These are phyloP conservation scores for Fusarium luffae DNA, from an alignment of 2,329 filamentous ascomycete species.

Conservation along the genomic window DNA sequence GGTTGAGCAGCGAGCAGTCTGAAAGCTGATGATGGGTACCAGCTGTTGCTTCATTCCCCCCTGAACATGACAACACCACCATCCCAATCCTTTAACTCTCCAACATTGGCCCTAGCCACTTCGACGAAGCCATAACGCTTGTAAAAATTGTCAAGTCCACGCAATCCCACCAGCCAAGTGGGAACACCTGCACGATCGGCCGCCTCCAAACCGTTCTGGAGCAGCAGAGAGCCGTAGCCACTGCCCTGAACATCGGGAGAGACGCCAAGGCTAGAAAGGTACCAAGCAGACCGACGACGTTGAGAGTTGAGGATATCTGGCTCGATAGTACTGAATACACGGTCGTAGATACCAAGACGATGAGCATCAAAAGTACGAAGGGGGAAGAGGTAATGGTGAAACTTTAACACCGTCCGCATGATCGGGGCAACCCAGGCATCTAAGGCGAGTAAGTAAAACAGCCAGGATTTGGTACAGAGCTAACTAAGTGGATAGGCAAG, in stretches of 20 bases:
- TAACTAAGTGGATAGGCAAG: not conserved
- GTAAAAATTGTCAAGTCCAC: slow-evolving; percentile 50
- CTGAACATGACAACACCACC: slow-evolving; percentile 54
- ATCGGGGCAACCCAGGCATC: slow-evolving; percentile 49
- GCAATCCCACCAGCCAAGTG: slow-evolving; percentile 50
- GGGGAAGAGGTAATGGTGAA: slow-evolving; percentile 45
- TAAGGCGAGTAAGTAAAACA: slow-evolving; percentile 18
- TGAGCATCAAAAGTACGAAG: slow-evolving; percentile 36
- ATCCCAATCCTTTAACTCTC: slow-evolving; percentile 51
- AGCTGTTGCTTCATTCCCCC: slow-evolving; percentile 41
- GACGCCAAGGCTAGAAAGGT: slow-evolving; percentile 51
- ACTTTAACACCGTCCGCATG: slow-evolving; percentile 38
- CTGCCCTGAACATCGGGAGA: slow-evolving; percentile 47
- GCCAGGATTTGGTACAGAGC: not conserved
- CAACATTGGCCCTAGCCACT: slow-evolving; percentile 52
- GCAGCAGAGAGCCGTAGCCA: slow-evolving; percentile 48
- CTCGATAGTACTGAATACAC: slow-evolving; percentile 43
- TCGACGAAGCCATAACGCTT: slow-evolving; percentile 49
- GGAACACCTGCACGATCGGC: slow-evolving; percentile 47
- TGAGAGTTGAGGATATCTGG: slow-evolving; percentile 44
- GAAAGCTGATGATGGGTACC: not conserved
- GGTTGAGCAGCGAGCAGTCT: not conserved
- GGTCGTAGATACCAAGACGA: slow-evolving; percentile 41
- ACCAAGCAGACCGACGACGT: slow-evolving; percentile 49
- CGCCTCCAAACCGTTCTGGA: slow-evolving; percentile 46